phyloP scores from a whole-genome alignment of 352 stramenopile genomes.

The Globisporangium apiculatum region DNA sequence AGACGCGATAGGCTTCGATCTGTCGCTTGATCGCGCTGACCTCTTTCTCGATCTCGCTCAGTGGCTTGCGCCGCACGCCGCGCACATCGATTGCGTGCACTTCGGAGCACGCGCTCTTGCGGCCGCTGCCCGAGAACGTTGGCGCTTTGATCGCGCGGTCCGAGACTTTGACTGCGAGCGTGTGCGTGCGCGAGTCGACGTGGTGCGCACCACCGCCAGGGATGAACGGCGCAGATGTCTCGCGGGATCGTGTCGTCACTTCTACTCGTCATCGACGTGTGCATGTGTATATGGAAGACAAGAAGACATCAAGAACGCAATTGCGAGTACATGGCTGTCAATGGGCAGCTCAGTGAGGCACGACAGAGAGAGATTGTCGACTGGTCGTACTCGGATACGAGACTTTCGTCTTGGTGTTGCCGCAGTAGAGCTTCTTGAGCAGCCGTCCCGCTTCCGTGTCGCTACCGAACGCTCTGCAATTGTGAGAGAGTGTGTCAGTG shows the following conservation, averaged over 20 bases:
- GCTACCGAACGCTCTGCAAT: conserved; percentile 50
- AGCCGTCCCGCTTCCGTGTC: conserved; percentile 68
- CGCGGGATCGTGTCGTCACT: conserved; percentile 36
- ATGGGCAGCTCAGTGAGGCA: too few relatives aligned
- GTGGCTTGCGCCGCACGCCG: conserved; percentile 42
- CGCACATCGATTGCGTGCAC: conserved; percentile 61
- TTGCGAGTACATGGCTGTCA: neutral
- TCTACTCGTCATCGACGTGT: conserved; percentile 20
- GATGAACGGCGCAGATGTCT: conserved; percentile 49
- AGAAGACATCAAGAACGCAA: neutral
- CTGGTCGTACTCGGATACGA: conserved; percentile 53
- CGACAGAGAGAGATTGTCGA: neutral
- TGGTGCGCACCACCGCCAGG: conserved; percentile 33
- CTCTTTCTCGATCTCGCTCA: conserved; percentile 74
- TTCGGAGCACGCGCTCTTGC: conserved; percentile 18
- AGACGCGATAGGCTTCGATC: conserved; percentile 54
- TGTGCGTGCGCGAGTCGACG: conserved; percentile 40
- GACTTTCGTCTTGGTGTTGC: conserved; percentile 56
- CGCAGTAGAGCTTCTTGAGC: conserved; percentile 72
- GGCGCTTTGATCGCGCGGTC: conserved; percentile 55
- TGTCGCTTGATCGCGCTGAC: conserved; percentile 61
- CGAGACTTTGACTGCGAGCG: conserved; percentile 41
- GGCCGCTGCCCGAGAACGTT: conserved; percentile 17
- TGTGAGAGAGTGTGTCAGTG: too few relatives aligned
- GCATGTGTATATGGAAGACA: too few relatives aligned